A percentile compares a stretch with the other conserved stretches of the same genome.
phyloP scores from a whole-genome alignment of 2,329 filamentous ascomycete species.

The Beauveria brongniartii region DNA sequence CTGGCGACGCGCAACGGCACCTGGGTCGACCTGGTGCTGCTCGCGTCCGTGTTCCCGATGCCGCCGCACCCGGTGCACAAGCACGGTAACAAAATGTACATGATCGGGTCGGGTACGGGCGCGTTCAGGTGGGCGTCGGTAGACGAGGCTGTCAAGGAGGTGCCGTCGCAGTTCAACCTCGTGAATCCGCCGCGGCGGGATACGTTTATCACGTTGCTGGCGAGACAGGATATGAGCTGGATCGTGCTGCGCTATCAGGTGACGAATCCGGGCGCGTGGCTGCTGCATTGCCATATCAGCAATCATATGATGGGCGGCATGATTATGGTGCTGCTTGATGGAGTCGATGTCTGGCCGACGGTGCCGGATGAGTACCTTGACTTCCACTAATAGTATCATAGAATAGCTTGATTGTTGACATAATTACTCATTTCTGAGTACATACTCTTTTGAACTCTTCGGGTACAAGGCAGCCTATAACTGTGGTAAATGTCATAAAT shows the following conservation, averaged over 20 bases:
- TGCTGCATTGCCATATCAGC: constrained; percentile 43
- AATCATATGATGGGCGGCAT: constrained; percentile 48
- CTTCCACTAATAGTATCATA: not conserved
- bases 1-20: constrained; percentile 37
- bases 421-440: not conserved
- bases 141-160: constrained; percentile 39
- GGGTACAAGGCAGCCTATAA: too few relatives aligned
- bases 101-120: constrained; percentile 44
- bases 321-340: constrained; percentile 43
- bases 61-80: constrained; percentile 55
- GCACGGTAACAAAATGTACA: constrained; percentile 53
- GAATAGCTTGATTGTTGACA: too few relatives aligned
- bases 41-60: constrained; percentile 34
- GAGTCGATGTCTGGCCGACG: constrained; percentile 33
- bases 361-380: constrained; percentile 31
- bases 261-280: constrained; percentile 41
- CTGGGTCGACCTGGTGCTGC: constrained; percentile 50
- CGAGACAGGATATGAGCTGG: constrained; percentile 26
- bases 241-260: constrained; percentile 45
- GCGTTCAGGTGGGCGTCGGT: constrained; percentile 44
- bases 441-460: not conserved
- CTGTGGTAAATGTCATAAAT: too few relatives aligned
- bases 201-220: constrained; percentile 19
- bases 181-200: constrained; percentile 47
- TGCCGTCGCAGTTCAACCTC: constrained; percentile 48